Evolutionary conservation across 352 stramenopile genomes (phyloP).

Genomic region (Globisporangium radiosum): DNA sequence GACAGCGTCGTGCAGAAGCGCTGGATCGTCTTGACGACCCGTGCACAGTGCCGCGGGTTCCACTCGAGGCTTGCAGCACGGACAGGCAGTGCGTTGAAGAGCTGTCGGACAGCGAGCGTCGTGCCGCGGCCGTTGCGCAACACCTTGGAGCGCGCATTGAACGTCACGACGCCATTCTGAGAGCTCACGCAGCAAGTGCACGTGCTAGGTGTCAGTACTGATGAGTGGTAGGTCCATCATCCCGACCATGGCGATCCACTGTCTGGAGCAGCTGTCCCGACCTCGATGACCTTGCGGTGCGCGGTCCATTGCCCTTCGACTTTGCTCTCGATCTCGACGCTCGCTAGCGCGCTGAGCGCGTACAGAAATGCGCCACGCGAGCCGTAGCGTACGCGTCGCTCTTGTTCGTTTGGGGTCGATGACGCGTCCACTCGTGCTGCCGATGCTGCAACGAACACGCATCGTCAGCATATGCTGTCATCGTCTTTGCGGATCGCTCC

Average conservation of each 20-base stretch:
- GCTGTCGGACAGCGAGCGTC: conserved; percentile 30
- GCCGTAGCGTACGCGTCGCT: conserved; percentile 22
- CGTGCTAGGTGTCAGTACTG: neutral
- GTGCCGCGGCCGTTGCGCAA: conserved; percentile 38
- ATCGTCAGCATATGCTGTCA: too few species aligned
- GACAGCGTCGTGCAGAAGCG: conserved; percentile 48
- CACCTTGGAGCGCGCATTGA: conserved; percentile 42
- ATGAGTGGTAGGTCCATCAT: neutral
- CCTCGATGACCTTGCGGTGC: conserved; percentile 63
- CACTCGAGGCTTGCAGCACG: conserved; percentile 32
- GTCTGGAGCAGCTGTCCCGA: conserved; percentile 5
- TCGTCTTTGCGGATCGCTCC: too few species aligned
- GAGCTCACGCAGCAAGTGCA: neutral
- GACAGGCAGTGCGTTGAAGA: conserved; percentile 65
- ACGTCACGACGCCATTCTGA: conserved; percentile 45
- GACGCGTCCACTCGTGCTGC: conserved; percentile 7
- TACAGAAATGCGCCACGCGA: conserved; percentile 44
- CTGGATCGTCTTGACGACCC: conserved; percentile 34
- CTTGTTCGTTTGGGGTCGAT: too few species aligned
- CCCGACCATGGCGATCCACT: neutral
- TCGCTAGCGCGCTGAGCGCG: conserved; percentile 30
- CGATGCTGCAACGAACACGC: conserved; percentile 22
- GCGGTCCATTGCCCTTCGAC: conserved; percentile 44
- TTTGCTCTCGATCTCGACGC: conserved; percentile 64
- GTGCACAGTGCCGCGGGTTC: conserved; percentile 25